Evolutionary conservation across 2,329 filamentous ascomycete genomes (phyloP).

Genomic region (Erysiphe pulchra): DNA sequence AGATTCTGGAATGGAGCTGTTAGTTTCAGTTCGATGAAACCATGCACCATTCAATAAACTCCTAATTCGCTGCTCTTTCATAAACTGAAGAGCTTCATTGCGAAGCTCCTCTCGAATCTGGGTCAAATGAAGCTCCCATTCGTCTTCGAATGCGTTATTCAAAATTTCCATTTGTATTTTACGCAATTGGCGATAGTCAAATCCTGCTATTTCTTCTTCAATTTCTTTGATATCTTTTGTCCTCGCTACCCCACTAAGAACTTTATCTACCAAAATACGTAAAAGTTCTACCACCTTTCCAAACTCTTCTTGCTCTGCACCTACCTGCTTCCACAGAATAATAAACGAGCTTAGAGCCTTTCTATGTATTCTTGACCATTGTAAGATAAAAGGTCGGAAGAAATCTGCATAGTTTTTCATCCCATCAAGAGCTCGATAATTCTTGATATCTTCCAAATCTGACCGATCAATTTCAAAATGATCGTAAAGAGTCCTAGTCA

Average conservation of each 20-base stretch:
- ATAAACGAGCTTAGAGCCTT: conserved; percentile 71
- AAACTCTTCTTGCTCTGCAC: conserved; percentile 66
- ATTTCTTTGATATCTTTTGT: conserved; percentile 67
- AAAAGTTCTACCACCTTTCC: conserved; percentile 81
- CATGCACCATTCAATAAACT: conserved; percentile 74
- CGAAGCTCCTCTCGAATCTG: conserved; percentile 82
- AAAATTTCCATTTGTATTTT: conserved; percentile 84
- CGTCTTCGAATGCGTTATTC: conserved; percentile 76
- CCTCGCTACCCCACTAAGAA: conserved; percentile 58
- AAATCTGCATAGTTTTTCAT: conserved; percentile 59
- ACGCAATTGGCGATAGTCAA: conserved; percentile 53
- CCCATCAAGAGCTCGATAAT: conserved; percentile 48
- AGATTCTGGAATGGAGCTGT: conserved; percentile 19
- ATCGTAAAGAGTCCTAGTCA: conserved; percentile 75
- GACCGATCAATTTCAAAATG: conserved; percentile 83
- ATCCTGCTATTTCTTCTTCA: conserved; percentile 69
- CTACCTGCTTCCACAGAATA: conserved; percentile 74
- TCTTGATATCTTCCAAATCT: conserved; percentile 53
- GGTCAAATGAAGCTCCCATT: conserved; percentile 72
- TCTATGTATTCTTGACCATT: conserved; percentile 80
- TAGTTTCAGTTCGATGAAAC: conserved; percentile 31
- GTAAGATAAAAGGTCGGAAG: conserved; percentile 66
- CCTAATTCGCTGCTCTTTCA: conserved; percentile 86
- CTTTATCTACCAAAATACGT: conserved; percentile 69
- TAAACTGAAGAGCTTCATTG: conserved; percentile 78